Evolutionary conservation across 148 eudicot species (phyloP).

Genomic region (Nyssa sinensis): DNA sequence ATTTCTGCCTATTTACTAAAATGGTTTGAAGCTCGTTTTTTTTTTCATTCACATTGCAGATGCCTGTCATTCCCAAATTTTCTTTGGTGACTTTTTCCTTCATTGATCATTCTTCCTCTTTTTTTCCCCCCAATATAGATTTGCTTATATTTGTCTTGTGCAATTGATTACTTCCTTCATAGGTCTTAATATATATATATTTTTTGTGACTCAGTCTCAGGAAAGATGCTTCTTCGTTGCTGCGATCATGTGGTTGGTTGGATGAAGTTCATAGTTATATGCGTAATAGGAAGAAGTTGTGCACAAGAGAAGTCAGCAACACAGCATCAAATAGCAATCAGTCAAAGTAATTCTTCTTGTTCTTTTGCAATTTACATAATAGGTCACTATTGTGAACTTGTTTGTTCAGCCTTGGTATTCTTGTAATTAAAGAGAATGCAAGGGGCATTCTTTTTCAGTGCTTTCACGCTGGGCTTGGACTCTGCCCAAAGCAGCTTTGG

Average conservation of each 20-base stretch:
- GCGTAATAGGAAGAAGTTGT: slow-evolving; percentile 59
- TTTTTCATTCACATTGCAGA: not conserved
- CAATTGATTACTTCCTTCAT: not conserved
- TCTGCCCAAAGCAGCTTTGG: too few species aligned
- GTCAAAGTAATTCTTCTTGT: slow-evolving; percentile 52
- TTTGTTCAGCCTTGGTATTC: too few species aligned
- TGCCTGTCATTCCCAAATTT: not conserved
- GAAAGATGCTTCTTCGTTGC: slow-evolving; percentile 57
- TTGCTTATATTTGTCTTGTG: too few species aligned
- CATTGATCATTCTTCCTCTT: not conserved
- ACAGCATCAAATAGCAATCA: slow-evolving; percentile 35
- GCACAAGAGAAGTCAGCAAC: slow-evolving; percentile 35
- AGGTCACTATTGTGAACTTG: too few species aligned
- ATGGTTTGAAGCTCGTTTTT: not conserved
- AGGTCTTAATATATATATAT: not conserved
- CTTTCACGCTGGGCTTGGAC: too few species aligned
- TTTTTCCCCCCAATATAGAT: too few species aligned
- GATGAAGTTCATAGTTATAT: slow-evolving; percentile 57
- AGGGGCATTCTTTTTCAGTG: too few species aligned
- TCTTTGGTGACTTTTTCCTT: not conserved
- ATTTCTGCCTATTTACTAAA: not conserved
- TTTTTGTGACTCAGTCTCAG: slow-evolving; percentile 44
- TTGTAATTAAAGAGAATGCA: too few species aligned
- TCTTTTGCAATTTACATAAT: slow-evolving; percentile 1
- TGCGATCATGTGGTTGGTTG: slow-evolving; percentile 75